Base-by-base conservation (phyloP, 106 monocot genomes). In the Chionographis japonica region DNA sequence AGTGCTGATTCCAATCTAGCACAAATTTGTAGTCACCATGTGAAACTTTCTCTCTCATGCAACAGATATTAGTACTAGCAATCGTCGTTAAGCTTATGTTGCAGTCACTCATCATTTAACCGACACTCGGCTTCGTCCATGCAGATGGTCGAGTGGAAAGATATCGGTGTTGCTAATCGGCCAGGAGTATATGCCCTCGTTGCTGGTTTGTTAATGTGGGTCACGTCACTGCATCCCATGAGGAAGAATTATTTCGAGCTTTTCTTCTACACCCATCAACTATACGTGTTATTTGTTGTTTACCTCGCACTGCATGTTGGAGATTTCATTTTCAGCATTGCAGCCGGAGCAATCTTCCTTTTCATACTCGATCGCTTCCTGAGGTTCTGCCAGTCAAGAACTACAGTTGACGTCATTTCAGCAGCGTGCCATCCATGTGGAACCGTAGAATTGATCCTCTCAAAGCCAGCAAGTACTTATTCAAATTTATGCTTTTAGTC, bases 201-300 rank as follows among this genome's bases (percentile, higher is more conserved):
- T 12, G 88, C 92, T 8, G 95, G 95, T 35, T 58, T 97, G 11
- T 37, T 92, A 2, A 97, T 92, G 86, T 97, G 92, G 95, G 75
- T 89, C 15, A 97, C 95, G 52, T 97, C 95, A 36, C 62, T 92
- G 2, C 78, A 77, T 49, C 82, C 77, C 8, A 83, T 90, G 36
- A 72, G 90, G 62, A 83, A 80, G 81, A 78, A 66, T 14, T 78
- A 67, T 37, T 90, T 90, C 16, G 90, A 90, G 75, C 81, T 90
- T 16, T 90, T 90, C 83, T 78, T 92, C 77, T 97, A 92, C 84
- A 97, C 89, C 6, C 95, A 97, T 83, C 95, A 97, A 54, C 78
- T 97, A 9, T 97, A 97, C 36, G 68, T 92, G 37, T 56, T 97
- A 19, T 97, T 97, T 61, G 46, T 89, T 6, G 69, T 97, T 19